phyloP scores from a whole-genome alignment of 768 basidiomycete species.

The Naganishia friedmannii region DNA sequence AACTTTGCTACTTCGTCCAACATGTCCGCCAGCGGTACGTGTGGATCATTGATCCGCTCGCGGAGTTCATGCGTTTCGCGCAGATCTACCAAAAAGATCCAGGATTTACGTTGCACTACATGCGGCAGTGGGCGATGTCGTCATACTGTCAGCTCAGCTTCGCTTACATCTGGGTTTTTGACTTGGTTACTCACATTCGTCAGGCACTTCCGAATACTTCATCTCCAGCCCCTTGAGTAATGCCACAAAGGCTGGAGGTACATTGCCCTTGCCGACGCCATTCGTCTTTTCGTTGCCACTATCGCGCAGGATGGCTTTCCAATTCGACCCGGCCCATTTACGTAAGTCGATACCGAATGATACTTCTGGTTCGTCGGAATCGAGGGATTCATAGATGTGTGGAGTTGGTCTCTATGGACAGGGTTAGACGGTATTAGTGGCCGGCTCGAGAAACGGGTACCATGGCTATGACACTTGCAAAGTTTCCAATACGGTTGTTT shows the following conservation, averaged over 20 bases:
- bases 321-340: constrained; percentile 79
- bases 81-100: constrained; percentile 89
- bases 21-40: constrained; percentile 52
- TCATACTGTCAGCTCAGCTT: neutral
- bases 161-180: neutral
- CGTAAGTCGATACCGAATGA: constrained; percentile 88
- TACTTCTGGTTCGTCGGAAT: constrained; percentile 77
- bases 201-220: constrained; percentile 64
- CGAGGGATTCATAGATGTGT: constrained; percentile 65
- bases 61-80: constrained; percentile 78
- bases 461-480: constrained; percentile 53
- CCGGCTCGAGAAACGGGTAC: too few relatives aligned
- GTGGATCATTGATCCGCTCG: constrained; percentile 70
- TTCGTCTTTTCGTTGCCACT: constrained; percentile 56
- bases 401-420: constrained; percentile 62
- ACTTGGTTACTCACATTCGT: constrained; percentile 60
- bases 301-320: constrained; percentile 54
- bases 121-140: neutral
- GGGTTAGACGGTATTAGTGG: neutral
- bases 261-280: constrained; percentile 55
- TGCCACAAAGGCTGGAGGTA: constrained; percentile 72
- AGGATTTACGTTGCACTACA: constrained; percentile 77
- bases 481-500: constrained; percentile 87
- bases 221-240: constrained; percentile 65
- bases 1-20: constrained; percentile 66